Conservation (phyloP, 1,139 yeast genomes). For the Groenewaldozyma auringiensis region DNA sequence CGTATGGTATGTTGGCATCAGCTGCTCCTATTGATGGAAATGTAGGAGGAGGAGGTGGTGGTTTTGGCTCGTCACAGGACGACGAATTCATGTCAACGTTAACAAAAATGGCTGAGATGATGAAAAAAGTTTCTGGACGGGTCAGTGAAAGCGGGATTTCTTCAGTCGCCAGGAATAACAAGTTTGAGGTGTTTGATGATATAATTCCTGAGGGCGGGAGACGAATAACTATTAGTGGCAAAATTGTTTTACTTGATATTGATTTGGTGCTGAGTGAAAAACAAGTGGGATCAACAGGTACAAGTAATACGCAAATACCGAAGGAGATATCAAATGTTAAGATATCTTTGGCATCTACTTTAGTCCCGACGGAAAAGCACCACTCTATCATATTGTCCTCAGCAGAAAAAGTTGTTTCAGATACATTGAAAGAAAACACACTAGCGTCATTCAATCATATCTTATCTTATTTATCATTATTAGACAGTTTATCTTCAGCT, state of each 20-base stretch:
- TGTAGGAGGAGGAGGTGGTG: too few species aligned
- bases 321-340: constrained; percentile 21
- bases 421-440: constrained; percentile 24
- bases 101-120: constrained; percentile 22
- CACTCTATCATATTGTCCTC: constrained; percentile 25
- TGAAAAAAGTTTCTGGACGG: constrained; percentile 28
- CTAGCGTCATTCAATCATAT: constrained; percentile 27
- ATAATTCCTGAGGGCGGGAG: constrained; percentile 19
- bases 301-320: constrained; percentile 1
- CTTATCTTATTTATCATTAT: constrained; percentile 26
- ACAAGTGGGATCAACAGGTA: neutral
- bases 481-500: constrained; percentile 28
- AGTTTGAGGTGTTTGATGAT: constrained; percentile 32
- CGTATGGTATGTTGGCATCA: too few species aligned
- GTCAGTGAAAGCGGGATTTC: constrained; percentile 29
- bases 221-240: constrained; percentile 31
- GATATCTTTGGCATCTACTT: constrained; percentile 27
- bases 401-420: constrained; percentile 22
- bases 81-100: constrained; percentile 19
- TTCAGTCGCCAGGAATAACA: constrained; percentile 23
- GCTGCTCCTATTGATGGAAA: too few species aligned
- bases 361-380: constrained; percentile 18
- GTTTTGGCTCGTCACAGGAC: constrained; percentile 7
- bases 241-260: constrained; percentile 30
- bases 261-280: constrained; percentile 11